Percentiles rank a stretch among this genome's conserved stretches.
phyloP scores from a whole-genome alignment of 257 asterid genomes.

The Capsicum baccatum region DNA sequence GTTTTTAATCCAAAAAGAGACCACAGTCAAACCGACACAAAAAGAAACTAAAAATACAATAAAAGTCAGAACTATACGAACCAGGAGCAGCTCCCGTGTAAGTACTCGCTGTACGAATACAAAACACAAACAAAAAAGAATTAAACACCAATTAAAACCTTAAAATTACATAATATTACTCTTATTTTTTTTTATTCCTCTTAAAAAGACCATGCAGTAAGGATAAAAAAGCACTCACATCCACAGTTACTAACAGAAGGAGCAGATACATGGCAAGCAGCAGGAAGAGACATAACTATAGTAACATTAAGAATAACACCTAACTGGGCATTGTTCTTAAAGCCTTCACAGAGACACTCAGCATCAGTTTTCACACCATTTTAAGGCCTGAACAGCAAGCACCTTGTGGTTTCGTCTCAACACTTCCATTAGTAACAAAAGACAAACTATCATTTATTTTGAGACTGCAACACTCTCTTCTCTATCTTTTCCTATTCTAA shows the following conservation, averaged over 20 bases:
- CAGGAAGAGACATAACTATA: slow-evolving; percentile 72
- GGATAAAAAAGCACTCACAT: slow-evolving; percentile 16
- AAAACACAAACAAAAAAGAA: too few relatives aligned
- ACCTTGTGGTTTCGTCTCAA: slow-evolving; percentile 28
- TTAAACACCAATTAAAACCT: too few relatives aligned
- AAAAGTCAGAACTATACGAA: too few relatives aligned
- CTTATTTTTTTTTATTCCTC: too few relatives aligned
- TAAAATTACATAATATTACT: too few relatives aligned
- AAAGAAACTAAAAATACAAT: too few relatives aligned
- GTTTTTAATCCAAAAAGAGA: neutral
- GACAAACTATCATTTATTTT: slow-evolving; percentile 43
- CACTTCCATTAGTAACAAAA: slow-evolving; percentile 64
- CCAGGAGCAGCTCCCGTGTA: too few relatives aligned
- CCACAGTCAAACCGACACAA: neutral
- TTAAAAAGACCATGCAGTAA: too few relatives aligned
- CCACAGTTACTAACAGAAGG: slow-evolving; percentile 55
- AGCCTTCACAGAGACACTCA: slow-evolving; percentile 23
- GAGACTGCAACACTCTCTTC: too few relatives aligned
- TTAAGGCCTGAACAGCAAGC: slow-evolving; percentile 78
- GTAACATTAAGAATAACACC: slow-evolving; percentile 72
- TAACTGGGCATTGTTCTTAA: slow-evolving; percentile 76
- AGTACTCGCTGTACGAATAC: too few relatives aligned
- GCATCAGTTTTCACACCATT: slow-evolving; percentile 64
- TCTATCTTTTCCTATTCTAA: neutral
- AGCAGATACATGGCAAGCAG: slow-evolving; percentile 80